These are phyloP conservation scores for Biscutella laevigata DNA, from an alignment of 441 rosid genomes.

Conservation along the genomic window DNA sequence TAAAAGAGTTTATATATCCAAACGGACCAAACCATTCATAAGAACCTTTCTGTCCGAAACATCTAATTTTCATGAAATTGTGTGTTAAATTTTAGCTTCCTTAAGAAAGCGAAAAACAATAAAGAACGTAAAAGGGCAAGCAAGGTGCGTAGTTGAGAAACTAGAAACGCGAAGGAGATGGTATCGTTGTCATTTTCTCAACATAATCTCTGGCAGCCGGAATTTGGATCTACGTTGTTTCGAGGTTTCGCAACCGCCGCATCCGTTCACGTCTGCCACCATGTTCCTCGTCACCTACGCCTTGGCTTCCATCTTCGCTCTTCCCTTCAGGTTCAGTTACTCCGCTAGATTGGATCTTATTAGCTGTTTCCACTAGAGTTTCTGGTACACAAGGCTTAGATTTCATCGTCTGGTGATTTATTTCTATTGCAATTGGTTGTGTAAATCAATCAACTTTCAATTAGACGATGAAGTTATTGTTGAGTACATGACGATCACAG, in stretches of 20 bases:
- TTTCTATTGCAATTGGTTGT: neutral
- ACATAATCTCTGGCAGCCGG: slow-evolving; percentile 23
- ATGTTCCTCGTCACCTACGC: slow-evolving; percentile 20
- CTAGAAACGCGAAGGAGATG: slow-evolving; percentile 6
- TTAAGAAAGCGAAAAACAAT: neutral
- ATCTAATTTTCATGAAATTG: too few species aligned
- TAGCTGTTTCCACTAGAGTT: neutral
- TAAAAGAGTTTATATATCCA: too few species aligned
- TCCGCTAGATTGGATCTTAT: neutral
- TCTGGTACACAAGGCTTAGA: neutral
- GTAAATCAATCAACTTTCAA: neutral
- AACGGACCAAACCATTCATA: too few species aligned
- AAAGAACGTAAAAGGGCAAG: neutral
- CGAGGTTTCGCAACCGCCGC: slow-evolving; percentile 12
- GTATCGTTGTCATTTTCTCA: slow-evolving; percentile 11
- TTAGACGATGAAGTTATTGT: neutral
- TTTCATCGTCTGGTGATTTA: neutral
- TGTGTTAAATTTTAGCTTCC: too few species aligned
- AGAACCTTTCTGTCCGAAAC: too few species aligned
- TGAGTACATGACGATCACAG: neutral
- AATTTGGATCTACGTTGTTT: slow-evolving; percentile 12
- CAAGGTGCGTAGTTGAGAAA: neutral
- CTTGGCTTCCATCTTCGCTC: slow-evolving; percentile 21
- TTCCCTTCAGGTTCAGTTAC: slow-evolving; percentile 12
- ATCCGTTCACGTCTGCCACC: slow-evolving; percentile 20